These are phyloP conservation scores for Colletotrichum tamarilloi DNA, from an alignment of 2,329 filamentous ascomycete genomes.

Conservation along the genomic window DNA sequence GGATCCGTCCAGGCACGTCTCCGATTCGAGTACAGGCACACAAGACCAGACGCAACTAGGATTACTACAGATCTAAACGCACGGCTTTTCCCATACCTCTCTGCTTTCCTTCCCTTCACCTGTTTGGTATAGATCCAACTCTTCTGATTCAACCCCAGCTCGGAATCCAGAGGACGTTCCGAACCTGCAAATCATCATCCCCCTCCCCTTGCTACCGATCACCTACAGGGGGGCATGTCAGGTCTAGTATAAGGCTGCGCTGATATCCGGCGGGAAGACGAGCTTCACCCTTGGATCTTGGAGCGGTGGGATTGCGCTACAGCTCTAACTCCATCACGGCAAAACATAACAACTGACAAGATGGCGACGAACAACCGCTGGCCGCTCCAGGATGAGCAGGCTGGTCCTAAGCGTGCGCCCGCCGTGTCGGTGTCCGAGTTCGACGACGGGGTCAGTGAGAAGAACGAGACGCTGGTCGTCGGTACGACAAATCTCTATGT, in stretches of 20 bases:
- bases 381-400: constrained; percentile 31
- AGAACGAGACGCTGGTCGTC: constrained; percentile 37
- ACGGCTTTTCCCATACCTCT: not conserved
- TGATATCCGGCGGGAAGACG: not conserved
- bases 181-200: not conserved
- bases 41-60: not conserved
- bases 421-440: constrained; percentile 5
- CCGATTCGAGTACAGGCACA: constrained; percentile 4
- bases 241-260: constrained; percentile 23
- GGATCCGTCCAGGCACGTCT: not conserved
- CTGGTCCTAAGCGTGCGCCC: constrained; percentile 8
- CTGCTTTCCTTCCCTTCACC: not conserved
- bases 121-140: not conserved
- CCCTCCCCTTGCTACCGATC: not conserved
- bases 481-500: constrained; percentile 38
- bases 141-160: not conserved
- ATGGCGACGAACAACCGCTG: constrained; percentile 29
- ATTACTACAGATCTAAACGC: not conserved
- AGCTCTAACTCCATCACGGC: not conserved
- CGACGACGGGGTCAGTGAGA: not conserved
- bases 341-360: not conserved
- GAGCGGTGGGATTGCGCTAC: constrained; percentile 3
- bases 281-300: not conserved
- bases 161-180: not conserved
- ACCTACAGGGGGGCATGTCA: not conserved